phyloP scores from a whole-genome alignment of 768 basidiomycete genomes.

The Hortiboletus campestris region DNA sequence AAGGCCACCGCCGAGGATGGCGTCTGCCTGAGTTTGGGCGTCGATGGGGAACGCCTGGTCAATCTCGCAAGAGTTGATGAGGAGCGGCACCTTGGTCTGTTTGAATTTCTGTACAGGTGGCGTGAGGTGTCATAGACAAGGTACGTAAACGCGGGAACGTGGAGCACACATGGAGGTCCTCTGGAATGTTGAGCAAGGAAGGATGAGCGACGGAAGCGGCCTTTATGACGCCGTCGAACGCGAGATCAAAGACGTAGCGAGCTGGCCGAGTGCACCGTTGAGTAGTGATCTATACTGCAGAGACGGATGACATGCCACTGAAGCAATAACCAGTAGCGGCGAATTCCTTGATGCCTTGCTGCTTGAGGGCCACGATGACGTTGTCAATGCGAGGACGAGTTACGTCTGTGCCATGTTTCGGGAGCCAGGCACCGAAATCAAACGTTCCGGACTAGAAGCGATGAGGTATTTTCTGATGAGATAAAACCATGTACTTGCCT shows the following conservation, averaged over 20 bases:
- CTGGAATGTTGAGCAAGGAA: constrained; percentile 55
- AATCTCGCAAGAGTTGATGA: constrained; percentile 43
- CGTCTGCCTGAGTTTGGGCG: constrained; percentile 42
- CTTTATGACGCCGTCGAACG: constrained; percentile 50
- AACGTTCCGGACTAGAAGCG: constrained; percentile 22
- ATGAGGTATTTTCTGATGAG: not conserved
- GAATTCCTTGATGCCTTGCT: constrained; percentile 52
- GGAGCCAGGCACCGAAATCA: constrained; percentile 44
- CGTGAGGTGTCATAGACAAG: not conserved
- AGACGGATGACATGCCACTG: constrained; percentile 38
- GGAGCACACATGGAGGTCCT: constrained; percentile 22
- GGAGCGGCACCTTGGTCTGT: not conserved
- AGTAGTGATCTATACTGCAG: not conserved
- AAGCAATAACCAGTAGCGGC: constrained; percentile 65
- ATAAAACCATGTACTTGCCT: not conserved
- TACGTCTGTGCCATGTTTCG: constrained; percentile 35
- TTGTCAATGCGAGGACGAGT: constrained; percentile 48
- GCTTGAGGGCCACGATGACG: constrained; percentile 55
- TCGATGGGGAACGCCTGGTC: constrained; percentile 51
- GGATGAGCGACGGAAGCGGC: constrained; percentile 58
- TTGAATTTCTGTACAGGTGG: not conserved
- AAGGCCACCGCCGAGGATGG: constrained; percentile 37
- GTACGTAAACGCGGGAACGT: not conserved
- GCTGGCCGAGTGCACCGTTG: constrained; percentile 29
- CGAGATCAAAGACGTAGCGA: constrained; percentile 61